Evolutionary conservation across 2,329 filamentous ascomycete species (phyloP), one percentile per base, ranked within the genome.

Genomic region (Biscogniauxia sp.): DNA sequence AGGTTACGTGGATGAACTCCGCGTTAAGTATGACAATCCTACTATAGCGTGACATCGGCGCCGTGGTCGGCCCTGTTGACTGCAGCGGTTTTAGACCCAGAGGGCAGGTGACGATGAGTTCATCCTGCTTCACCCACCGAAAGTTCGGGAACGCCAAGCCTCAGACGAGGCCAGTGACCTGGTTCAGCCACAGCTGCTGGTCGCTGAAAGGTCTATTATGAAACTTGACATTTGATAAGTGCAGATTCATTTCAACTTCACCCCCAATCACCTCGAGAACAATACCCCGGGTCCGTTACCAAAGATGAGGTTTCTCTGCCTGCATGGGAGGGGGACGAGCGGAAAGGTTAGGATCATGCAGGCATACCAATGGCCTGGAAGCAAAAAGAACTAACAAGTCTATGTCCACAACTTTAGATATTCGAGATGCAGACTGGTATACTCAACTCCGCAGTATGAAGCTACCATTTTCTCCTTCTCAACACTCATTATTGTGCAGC

Each of bases 351-450:
- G 58, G 41, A 56, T 50, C 50, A 25, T 54, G 26, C 51, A 32
- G 37, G 32, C 60, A 17, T n/a, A n/a, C 7, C 37, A 45, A 3
- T 5, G 37, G 56, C 56, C 52, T 59, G 51, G 13, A 57, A 55
- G 56, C 51, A 20, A 28, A 49, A 20, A 57, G 53, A 61, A 26
- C 57, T 59, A 58, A 64, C 61, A 53, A 56, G 59, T 20, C 60
- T 26, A 53, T 13, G 32, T 17, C 11, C 25, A 25, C 19, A 19
- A 15, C 17, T 32, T 23, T 58, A 70, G 69, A 70, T 70, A 57
- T 71, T 71, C 57, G 67, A 70, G 61, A 69, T 70, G 65, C 68
- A 70, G 55, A 70, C 67, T 20, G 67, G 69, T 69, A 64, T 55
- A 19, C 54, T 49, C 49, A 56, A 45, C 25, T 50, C 53, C 57